Evolutionary conservation across 1,284 basidiomycete genomes (phyloP).

Genomic region (Melampsora americana): DNA sequence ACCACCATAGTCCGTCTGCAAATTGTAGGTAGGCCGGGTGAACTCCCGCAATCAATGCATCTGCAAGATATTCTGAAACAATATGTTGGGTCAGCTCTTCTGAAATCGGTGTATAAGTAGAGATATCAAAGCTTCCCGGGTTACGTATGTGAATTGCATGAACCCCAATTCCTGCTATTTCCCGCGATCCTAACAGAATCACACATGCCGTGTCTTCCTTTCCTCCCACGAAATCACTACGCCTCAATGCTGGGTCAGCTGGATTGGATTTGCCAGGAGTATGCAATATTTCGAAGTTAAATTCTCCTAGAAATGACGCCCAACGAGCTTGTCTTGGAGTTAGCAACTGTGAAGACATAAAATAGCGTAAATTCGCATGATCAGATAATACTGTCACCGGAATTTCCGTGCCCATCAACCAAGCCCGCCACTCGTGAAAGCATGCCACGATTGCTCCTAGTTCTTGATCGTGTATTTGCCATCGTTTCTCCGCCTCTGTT

Average conservation of each 20-base stretch:
- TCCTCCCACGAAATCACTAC: neutral
- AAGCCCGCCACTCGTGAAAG: neutral
- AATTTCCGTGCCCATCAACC: neutral
- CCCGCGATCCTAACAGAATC: neutral
- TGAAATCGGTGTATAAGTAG: no score
- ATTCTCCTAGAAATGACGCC: neutral
- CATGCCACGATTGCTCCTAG: neutral
- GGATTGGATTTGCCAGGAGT: neutral
- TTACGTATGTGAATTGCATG: no score
- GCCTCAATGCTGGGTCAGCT: neutral
- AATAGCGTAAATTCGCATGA: slow-evolving; percentile 6
- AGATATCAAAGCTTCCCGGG: no score
- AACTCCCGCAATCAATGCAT: no score
- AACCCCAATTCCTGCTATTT: no score
- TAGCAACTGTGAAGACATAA: neutral
- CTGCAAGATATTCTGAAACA: no score
- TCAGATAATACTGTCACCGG: slow-evolving; percentile 4
- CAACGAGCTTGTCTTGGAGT: slow-evolving; percentile 13
- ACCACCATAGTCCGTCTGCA: neutral
- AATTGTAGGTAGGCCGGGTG: no score
- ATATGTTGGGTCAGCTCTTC: no score
- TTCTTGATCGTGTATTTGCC: slow-evolving; percentile 17
- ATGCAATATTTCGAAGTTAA: no score
- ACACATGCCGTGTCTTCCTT: neutral
- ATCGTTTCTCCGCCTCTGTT: slow-evolving; percentile 18